Percentiles rank a stretch among this genome's conserved stretches.
phyloP scores from a whole-genome alignment of 352 stramenopile species.

The Aphanomyces invadans region DNA sequence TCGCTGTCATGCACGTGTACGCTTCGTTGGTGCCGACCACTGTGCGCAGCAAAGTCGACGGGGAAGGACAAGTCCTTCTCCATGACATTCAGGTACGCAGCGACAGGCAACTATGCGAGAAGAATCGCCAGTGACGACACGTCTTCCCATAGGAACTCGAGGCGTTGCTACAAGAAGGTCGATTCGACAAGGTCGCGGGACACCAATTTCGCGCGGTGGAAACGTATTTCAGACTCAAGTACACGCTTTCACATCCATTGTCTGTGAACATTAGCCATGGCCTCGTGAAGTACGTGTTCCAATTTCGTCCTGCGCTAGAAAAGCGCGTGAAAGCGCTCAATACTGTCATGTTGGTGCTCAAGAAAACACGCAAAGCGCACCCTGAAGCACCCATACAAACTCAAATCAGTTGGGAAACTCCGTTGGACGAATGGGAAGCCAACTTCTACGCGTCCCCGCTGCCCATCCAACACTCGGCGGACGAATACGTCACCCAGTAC shows the following conservation, averaged over 20 bases:
- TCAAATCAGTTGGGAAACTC: slow-evolving; percentile 40
- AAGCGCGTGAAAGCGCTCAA: slow-evolving; percentile 33
- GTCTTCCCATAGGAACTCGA: slow-evolving; percentile 23
- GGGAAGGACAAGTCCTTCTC: slow-evolving; percentile 1
- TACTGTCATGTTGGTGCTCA: slow-evolving; percentile 43
- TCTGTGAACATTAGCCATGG: slow-evolving; percentile 40
- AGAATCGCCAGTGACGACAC: not conserved
- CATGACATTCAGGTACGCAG: slow-evolving; percentile 6
- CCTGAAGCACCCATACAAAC: slow-evolving; percentile 26
- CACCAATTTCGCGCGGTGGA: slow-evolving; percentile 53
- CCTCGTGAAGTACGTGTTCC: slow-evolving; percentile 30
- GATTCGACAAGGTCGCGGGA: slow-evolving; percentile 34
- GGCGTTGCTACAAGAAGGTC: slow-evolving; percentile 30
- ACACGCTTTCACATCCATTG: slow-evolving; percentile 37
- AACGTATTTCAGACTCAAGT: slow-evolving; percentile 59
- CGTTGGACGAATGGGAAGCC: slow-evolving; percentile 39
- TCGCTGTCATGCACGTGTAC: slow-evolving; percentile 21
- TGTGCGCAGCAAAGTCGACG: not conserved
- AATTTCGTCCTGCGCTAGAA: slow-evolving; percentile 35
- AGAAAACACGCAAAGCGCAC: slow-evolving; percentile 39
- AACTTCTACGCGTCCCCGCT: slow-evolving; percentile 42
- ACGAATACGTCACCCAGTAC: slow-evolving; percentile 34
- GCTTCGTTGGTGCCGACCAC: slow-evolving; percentile 10
- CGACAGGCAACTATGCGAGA: too few species aligned
- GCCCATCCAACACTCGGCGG: slow-evolving; percentile 34